Evolutionary conservation across 106 monocot species (phyloP).

Genomic region (Dendrobium chrysotoxum): DNA sequence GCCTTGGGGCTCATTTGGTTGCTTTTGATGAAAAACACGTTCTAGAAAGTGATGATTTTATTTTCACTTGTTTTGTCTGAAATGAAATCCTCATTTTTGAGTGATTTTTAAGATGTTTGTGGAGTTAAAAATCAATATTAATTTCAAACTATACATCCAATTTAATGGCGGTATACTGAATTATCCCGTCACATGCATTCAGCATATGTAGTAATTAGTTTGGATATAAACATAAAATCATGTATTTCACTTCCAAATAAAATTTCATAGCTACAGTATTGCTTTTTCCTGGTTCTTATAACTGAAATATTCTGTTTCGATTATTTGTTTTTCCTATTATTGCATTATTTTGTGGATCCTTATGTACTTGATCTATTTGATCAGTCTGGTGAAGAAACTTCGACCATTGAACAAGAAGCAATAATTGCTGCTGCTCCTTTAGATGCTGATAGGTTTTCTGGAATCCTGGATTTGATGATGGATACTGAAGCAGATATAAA

Average conservation of each 20-base stretch:
- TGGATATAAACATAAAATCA: not conserved
- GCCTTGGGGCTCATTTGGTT: not conserved
- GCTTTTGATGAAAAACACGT: not conserved
- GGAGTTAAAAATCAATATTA: not conserved
- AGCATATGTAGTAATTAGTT: not conserved
- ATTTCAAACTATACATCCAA: not conserved
- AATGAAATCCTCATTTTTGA: too few species aligned
- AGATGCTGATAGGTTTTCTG: slow-evolving; percentile 83
- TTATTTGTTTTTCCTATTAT: not conserved
- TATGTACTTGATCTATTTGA: slow-evolving; percentile 4
- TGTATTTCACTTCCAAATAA: not conserved
- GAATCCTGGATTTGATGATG: slow-evolving; percentile 18
- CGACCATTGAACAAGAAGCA: slow-evolving; percentile 67
- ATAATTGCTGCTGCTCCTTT: slow-evolving; percentile 52
- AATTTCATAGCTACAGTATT: not conserved
- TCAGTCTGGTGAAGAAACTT: slow-evolving; percentile 32
- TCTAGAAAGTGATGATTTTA: not conserved
- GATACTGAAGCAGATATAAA: slow-evolving; percentile 4
- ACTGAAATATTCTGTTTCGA: not conserved
- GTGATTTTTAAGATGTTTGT: not conserved
- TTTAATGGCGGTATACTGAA: not conserved
- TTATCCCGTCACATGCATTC: not conserved
- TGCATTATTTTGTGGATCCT: not conserved
- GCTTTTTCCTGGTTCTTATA: not conserved
- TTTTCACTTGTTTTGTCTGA: not conserved